Conservation (phyloP, 257 asterid genomes). For the Penstemon eatonii region DNA sequence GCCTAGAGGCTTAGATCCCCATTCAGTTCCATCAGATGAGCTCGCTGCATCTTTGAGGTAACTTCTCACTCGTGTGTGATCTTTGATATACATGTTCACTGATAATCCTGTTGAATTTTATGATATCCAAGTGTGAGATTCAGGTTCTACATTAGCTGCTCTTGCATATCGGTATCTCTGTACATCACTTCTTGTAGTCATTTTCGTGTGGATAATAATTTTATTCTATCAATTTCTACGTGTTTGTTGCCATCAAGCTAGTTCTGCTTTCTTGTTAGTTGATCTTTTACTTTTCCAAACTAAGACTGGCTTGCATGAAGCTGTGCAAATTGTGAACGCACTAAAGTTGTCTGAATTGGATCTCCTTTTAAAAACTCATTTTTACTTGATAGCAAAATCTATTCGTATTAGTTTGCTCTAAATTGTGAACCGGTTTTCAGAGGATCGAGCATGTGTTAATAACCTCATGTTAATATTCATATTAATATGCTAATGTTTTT, state of each 20-base stretch:
- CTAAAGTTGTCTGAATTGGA: too few relatives aligned
- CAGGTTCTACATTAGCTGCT: constrained; percentile 14
- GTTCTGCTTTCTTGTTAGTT: constrained; percentile 4
- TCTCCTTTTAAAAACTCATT: too few relatives aligned
- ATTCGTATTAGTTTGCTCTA: too few relatives aligned
- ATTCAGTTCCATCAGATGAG: constrained; percentile 90
- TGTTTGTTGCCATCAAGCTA: constrained; percentile 8
- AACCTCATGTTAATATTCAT: too few relatives aligned
- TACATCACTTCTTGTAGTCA: constrained; percentile 20
- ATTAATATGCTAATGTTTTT: too few relatives aligned
- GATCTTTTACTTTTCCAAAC: constrained; percentile 6
- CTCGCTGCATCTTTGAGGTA: constrained; percentile 96
- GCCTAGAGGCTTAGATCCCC: constrained; percentile 98
- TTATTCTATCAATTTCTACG: not conserved
- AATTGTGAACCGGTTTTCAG: too few relatives aligned
- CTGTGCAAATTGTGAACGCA: not conserved
- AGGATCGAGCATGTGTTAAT: too few relatives aligned
- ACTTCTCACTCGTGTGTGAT: constrained; percentile 14
- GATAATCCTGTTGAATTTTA: constrained; percentile 24
- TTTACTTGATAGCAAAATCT: too few relatives aligned
- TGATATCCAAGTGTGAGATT: constrained; percentile 14
- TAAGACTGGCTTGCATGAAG: not conserved
- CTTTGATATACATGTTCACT: not conserved
- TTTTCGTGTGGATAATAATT: constrained; percentile 1
- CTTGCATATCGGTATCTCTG: constrained; percentile 17